phyloP scores from a whole-genome alignment of 2,329 filamentous ascomycete species.

The Alternaria rosae region DNA sequence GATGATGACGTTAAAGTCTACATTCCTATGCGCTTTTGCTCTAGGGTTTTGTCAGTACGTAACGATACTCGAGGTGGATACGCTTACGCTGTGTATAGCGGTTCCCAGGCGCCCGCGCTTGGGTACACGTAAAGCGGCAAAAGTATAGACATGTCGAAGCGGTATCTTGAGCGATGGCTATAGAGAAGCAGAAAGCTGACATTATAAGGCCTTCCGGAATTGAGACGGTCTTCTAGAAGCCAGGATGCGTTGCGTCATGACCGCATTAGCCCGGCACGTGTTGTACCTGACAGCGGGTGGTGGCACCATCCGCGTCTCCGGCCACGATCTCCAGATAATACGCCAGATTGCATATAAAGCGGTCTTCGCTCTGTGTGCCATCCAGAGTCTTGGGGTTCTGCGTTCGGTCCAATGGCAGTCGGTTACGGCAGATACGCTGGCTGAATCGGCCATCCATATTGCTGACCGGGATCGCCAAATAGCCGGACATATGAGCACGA shows the following conservation, averaged over 20 bases:
- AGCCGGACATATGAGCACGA: conserved; percentile 9
- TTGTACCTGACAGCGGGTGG: conserved; percentile 15
- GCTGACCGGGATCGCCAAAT: conserved; percentile 2
- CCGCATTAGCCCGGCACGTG: not conserved
- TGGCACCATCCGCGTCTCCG: not conserved
- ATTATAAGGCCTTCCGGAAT: not conserved
- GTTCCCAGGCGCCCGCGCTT: conserved; percentile 56
- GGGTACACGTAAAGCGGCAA: conserved; percentile 63
- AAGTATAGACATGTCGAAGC: conserved; percentile 50
- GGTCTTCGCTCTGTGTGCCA: conserved; percentile 1
- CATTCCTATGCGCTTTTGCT: conserved; percentile 45
- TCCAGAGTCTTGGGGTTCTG: not conserved
- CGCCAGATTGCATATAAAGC: conserved; percentile 1
- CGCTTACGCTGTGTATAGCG: conserved; percentile 57
- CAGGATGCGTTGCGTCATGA: not conserved
- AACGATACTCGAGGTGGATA: not conserved
- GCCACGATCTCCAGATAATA: conserved; percentile 8
- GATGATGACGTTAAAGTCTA: conserved; percentile 61
- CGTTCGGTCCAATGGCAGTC: conserved; percentile 2
- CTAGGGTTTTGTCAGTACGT: conserved; percentile 11
- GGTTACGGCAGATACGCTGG: conserved; percentile 5
- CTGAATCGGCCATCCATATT: conserved; percentile 7
- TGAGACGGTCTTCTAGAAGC: not conserved
- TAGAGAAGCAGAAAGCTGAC: not conserved
- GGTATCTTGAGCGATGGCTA: too few relatives aligned